Evolutionary conservation across 2,329 filamentous ascomycete species (phyloP), one percentile per base, ranked within the genome.

Genomic region (Neopestalotiopsis rosae): DNA sequence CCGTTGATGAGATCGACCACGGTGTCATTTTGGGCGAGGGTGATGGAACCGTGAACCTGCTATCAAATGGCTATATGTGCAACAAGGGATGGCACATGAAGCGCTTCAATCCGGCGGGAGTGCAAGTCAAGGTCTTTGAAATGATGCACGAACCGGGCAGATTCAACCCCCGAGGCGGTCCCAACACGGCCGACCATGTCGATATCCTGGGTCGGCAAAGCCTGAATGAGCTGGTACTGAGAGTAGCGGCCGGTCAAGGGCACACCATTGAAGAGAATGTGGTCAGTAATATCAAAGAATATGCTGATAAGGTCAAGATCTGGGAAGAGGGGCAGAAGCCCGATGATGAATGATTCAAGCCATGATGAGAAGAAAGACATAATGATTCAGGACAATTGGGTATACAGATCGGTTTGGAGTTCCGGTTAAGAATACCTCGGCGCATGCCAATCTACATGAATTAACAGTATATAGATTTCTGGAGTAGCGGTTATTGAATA

Each of bases 71-170:
- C 2, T 99, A 98, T 79, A 98, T 99, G 96, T 99, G 96, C 80
- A 92, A 94, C 74, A 94, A 92, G 75, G 96, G 96, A 3, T 99
- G 96, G 96, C 90, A 91, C 69, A 92, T 98, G 80, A 94, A 94
- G 80, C 88, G 96, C 45, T 99, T 97, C 79, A 99, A 99, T 76
- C 96, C 96, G 0, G 92, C 94, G 0, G 91, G 91, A 1, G 88
- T 91, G 40, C 90, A 94, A 75, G 84, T 99, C 71, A 97, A 90
- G 56, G 93, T 95, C 0, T 94, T 92, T 70, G 96, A 99, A 83
- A 99, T 99, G 96, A 93, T 91, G 1, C 96, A 99, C 77, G 95
- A 98, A 76, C 96, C 96, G 1, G 95, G 98, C 74, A 85, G 94
- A 20, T 99, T 98, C 79, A 95, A 91, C 74, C 94, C 96, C 0